phyloP scores from a whole-genome alignment of 2,329 filamentous ascomycete genomes.

The Hymenoscyphus linearis region DNA sequence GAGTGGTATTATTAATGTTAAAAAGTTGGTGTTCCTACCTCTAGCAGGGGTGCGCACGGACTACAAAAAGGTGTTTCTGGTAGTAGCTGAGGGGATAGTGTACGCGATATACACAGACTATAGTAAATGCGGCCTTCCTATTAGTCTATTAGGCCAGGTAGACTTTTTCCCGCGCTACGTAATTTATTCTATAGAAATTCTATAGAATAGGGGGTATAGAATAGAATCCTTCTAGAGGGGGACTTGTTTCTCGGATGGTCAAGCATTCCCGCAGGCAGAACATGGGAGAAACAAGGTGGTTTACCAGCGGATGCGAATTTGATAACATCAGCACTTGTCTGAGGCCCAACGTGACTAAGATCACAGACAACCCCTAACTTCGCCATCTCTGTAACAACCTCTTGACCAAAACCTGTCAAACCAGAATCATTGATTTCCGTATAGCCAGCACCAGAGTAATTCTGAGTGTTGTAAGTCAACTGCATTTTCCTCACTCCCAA shows the following conservation, averaged over 20 bases:
- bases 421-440: slow-evolving; percentile 35
- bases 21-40: no score
- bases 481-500: slow-evolving; percentile 39
- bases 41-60: no score
- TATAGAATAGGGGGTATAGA: no score
- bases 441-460: slow-evolving; percentile 38
- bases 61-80: no score
- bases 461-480: slow-evolving; percentile 39
- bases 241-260: slow-evolving; percentile 37
- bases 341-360: slow-evolving; percentile 32
- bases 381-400: slow-evolving; percentile 21
- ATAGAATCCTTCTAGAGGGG: no score
- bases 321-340: slow-evolving; percentile 34
- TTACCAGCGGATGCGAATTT: slow-evolving; percentile 34
- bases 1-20: no score
- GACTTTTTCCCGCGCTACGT: no score
- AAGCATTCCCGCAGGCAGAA: slow-evolving; percentile 33
- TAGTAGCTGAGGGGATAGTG: no score
- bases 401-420: slow-evolving; percentile 33
- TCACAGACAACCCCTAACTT: slow-evolving; percentile 35
- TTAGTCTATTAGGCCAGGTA: no score
- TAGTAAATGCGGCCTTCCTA: no score
- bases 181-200: no score
- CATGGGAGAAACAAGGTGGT: slow-evolving; percentile 38
- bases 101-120: no score